These are phyloP conservation scores for Trichoderma arundinaceum DNA, from an alignment of 2,329 filamentous ascomycete species.

Conservation along the genomic window DNA sequence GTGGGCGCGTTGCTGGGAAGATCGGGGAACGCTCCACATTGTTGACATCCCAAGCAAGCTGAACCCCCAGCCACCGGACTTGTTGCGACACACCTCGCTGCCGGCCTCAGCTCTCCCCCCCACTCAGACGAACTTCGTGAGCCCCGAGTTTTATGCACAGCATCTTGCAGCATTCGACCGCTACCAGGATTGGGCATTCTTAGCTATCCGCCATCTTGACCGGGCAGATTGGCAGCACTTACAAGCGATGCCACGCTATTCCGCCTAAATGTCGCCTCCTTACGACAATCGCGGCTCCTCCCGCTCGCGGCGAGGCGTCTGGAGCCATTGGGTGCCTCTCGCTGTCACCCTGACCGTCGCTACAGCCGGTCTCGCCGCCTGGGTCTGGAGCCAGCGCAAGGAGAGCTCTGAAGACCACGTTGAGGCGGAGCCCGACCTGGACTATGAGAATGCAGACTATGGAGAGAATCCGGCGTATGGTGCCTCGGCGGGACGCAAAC, in stretches of 20 bases:
- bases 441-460: conserved; percentile 57
- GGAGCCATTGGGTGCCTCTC: conserved; percentile 89
- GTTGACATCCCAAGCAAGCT: conserved; percentile 34
- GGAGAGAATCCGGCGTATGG: conserved; percentile 59
- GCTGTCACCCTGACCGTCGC: conserved; percentile 86
- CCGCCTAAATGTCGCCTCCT: conserved; percentile 61
- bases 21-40: conserved; percentile 33
- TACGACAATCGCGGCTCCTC: conserved; percentile 67
- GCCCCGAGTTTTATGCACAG: background rate
- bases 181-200: conserved; percentile 15
- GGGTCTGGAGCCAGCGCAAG: conserved; percentile 90
- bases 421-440: conserved; percentile 58
- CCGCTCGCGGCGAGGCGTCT: conserved; percentile 65
- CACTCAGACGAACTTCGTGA: conserved; percentile 14
- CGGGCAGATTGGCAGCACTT: conserved; percentile 5
- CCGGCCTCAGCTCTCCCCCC: conserved; percentile 28
- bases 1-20: conserved; percentile 37
- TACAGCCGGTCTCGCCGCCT: conserved; percentile 83
- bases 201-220: conserved; percentile 1
- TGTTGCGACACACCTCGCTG: conserved; percentile 33
- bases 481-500: conserved; percentile 45
- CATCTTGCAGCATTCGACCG: conserved; percentile 11
- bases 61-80: conserved; percentile 36
- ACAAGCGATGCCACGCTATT: conserved; percentile 45
- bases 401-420: conserved; percentile 75